These are phyloP conservation scores for Scutellospora calospora DNA, from an alignment of 371 early-diverging fungal genomes.

Conservation along the genomic window DNA sequence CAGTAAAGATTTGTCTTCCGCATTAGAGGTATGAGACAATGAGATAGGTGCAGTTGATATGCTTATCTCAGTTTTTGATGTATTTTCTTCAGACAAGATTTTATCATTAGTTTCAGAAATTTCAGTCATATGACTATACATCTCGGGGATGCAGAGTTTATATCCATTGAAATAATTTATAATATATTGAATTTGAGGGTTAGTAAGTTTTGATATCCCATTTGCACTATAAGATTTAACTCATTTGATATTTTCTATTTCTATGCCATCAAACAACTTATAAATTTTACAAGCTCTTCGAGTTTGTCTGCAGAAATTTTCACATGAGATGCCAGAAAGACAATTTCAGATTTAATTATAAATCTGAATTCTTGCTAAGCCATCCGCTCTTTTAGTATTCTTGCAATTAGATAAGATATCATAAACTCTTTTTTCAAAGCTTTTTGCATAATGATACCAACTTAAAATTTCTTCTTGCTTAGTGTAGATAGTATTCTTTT, in stretches of 20 bases:
- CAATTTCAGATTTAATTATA: neutral
- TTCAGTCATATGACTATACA: no score
- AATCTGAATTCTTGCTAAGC: neutral
- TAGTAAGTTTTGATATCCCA: constrained; percentile 34
- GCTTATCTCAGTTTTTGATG: no score
- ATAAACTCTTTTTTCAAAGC: constrained; percentile 15
- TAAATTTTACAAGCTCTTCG: neutral
- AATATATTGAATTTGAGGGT: constrained; percentile 21
- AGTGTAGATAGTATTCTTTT: neutral
- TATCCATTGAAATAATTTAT: neutral
- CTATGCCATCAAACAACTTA: neutral
- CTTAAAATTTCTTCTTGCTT: constrained; percentile 24
- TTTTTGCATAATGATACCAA: constrained; percentile 37
- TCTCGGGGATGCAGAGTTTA: no score
- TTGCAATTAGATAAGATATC: neutral
- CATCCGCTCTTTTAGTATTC: no score
- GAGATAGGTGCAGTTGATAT: no score
- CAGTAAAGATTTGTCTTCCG: no score
- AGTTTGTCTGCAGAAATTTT: neutral
- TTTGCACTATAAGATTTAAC: constrained; percentile 16
- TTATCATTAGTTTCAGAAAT: no score
- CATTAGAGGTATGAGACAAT: no score
- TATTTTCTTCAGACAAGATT: no score
- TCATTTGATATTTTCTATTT: neutral
- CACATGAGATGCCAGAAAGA: neutral